Evolutionary conservation across 1,284 basidiomycete genomes (phyloP).

Genomic region (Tremellales sp.): DNA sequence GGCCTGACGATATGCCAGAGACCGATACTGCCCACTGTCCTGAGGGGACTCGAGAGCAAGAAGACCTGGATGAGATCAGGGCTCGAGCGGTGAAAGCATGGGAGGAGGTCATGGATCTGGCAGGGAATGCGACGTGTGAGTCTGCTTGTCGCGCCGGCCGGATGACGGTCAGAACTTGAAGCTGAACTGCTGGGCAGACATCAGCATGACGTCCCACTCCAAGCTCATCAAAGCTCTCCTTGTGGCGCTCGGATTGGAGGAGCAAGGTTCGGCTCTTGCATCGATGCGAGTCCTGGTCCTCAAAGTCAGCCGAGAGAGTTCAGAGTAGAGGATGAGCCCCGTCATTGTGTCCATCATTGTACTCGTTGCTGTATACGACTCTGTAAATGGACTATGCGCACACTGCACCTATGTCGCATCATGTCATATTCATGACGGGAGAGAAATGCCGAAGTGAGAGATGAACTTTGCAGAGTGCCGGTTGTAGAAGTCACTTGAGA

Average conservation of each 20-base stretch:
- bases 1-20: constrained; percentile 16
- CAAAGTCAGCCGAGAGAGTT: constrained; percentile 22
- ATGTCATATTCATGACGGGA: constrained; percentile 21
- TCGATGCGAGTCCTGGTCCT: constrained; percentile 38
- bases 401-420: too few relatives aligned
- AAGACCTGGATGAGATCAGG: constrained; percentile 34
- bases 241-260: constrained; percentile 25
- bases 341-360: too few relatives aligned
- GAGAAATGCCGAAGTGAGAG: constrained; percentile 31
- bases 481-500: constrained; percentile 12
- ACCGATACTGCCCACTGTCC: constrained; percentile 22
- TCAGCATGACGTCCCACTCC: constrained; percentile 30
- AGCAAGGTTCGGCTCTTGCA: constrained; percentile 18
- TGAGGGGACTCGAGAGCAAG: too few relatives aligned
- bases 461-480: constrained; percentile 20
- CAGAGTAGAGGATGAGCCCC: too few relatives aligned
- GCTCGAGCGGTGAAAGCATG: constrained; percentile 20
- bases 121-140: constrained; percentile 22
- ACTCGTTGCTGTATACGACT: too few relatives aligned
- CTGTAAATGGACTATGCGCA: too few relatives aligned
- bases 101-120: constrained; percentile 16
- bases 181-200: constrained; percentile 10
- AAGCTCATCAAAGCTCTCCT: constrained; percentile 30
- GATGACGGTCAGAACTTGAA: too few relatives aligned
- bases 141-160: background rate